These are phyloP conservation scores for Termitomyces sp. DNA, from an alignment of 768 basidiomycete genomes.

Conservation along the genomic window DNA sequence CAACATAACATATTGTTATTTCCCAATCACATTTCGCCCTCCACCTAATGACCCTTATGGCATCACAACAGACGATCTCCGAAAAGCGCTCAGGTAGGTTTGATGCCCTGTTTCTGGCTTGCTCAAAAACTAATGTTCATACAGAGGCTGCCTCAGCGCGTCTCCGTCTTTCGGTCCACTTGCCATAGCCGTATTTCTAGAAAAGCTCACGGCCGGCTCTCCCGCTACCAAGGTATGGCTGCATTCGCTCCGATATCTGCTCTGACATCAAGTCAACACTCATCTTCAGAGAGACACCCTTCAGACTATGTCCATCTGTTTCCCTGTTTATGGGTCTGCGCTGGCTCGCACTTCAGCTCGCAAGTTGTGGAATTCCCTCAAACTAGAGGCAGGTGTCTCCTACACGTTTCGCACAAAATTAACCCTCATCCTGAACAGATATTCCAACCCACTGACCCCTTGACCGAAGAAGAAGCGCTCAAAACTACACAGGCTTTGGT, in stretches of 20 bases:
- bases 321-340: conserved; percentile 80
- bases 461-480: conserved; percentile 75
- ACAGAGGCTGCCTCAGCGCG: conserved; percentile 69
- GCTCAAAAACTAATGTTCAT: conserved; percentile 3
- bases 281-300: conserved; percentile 79
- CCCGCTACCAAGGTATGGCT: conserved; percentile 73
- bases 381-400: conserved; percentile 69
- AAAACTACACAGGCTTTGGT: conserved; percentile 72
- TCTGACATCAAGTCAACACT: neutral
- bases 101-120: neutral
- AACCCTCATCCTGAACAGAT: conserved; percentile 50
- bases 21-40: conserved; percentile 95
- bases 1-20: conserved; percentile 96
- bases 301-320: conserved; percentile 69
- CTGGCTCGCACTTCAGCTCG: conserved; percentile 60
- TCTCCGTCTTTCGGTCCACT: conserved; percentile 80
- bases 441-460: conserved; percentile 83
- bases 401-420: neutral
- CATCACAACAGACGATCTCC: conserved; percentile 86
- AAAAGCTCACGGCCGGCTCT: conserved; percentile 84
- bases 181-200: conserved; percentile 86
- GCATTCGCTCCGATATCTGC: neutral
- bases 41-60: conserved; percentile 93
- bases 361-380: conserved; percentile 89
- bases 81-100: conserved; percentile 59